Percentiles rank a stretch among this genome's conserved stretches.
These are phyloP conservation scores for Entomortierella parvispora DNA, from an alignment of 192 early-diverging fungal species.

Conservation along the genomic window DNA sequence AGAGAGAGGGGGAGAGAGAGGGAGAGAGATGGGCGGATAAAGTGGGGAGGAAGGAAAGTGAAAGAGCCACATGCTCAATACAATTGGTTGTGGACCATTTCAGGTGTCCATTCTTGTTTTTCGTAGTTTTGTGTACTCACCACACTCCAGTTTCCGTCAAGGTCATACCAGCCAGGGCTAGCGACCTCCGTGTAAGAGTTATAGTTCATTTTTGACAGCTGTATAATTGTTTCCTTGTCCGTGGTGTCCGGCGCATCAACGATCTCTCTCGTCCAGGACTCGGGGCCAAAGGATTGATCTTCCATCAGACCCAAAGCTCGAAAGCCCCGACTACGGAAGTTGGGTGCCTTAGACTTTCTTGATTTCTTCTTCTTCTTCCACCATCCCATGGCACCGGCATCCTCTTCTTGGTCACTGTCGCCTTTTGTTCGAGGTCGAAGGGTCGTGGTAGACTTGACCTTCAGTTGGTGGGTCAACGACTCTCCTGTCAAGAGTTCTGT, in stretches of 20 bases:
- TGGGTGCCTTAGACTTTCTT: slow-evolving; percentile 25
- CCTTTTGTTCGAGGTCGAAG: slow-evolving; percentile 20
- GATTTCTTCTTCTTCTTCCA: slow-evolving; percentile 70
- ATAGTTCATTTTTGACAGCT: slow-evolving; percentile 83
- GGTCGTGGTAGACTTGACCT: slow-evolving; percentile 39
- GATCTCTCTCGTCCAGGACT: slow-evolving; percentile 25
- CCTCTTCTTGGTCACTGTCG: not conserved
- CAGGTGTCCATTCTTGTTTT: too few relatives aligned
- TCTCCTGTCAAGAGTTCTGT: slow-evolving; percentile 31
- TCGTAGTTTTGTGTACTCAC: slow-evolving; percentile 39
- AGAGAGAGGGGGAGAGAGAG: not conserved
- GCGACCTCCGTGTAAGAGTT: slow-evolving; percentile 83
- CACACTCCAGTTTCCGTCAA: slow-evolving; percentile 72
- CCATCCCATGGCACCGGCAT: slow-evolving; percentile 60
- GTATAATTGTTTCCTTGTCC: slow-evolving; percentile 77
- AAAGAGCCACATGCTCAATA: slow-evolving; percentile 53
- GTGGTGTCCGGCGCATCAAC: slow-evolving; percentile 74
- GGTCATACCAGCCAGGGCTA: slow-evolving; percentile 73
- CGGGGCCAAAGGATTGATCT: slow-evolving; percentile 34
- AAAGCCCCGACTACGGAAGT: slow-evolving; percentile 66
- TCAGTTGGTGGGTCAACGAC: slow-evolving; percentile 36
- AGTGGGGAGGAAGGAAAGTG: not conserved
- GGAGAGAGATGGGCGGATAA: not conserved
- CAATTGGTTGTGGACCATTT: slow-evolving; percentile 79
- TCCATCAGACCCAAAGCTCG: slow-evolving; percentile 51